Conservation (phyloP, 2,329 filamentous ascomycete genomes). For the Cadophora luteo-olivacea region DNA sequence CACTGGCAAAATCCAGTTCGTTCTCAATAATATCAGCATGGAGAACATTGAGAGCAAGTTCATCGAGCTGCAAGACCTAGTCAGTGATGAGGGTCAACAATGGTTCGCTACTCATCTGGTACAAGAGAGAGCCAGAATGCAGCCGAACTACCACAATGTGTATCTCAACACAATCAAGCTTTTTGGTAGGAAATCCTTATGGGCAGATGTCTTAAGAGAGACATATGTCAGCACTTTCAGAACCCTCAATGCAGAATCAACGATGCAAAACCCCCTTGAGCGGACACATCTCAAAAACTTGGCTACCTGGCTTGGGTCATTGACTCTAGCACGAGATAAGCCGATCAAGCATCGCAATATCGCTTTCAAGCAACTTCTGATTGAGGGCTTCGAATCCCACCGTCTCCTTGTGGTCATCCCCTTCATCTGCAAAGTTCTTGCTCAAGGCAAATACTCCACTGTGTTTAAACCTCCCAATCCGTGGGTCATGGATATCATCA, state of each 20-base stretch:
- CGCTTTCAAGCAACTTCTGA: slow-evolving; percentile 92
- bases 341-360: slow-evolving; percentile 97
- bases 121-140: slow-evolving; percentile 94
- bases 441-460: slow-evolving; percentile 82
- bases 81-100: slow-evolving; percentile 84
- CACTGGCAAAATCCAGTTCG: slow-evolving; percentile 93
- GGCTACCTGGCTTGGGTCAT: slow-evolving; percentile 88
- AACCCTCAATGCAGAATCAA: slow-evolving; percentile 89
- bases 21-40: slow-evolving; percentile 94
- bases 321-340: slow-evolving; percentile 92
- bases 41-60: slow-evolving; percentile 87
- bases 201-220: slow-evolving; percentile 89
- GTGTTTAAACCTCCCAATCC: slow-evolving; percentile 96
- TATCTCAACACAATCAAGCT: slow-evolving; percentile 89
- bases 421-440: slow-evolving; percentile 95
- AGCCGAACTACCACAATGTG: slow-evolving; percentile 93
- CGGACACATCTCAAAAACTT: slow-evolving; percentile 91
- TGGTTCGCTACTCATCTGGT: slow-evolving; percentile 98
- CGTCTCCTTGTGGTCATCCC: slow-evolving; percentile 91
- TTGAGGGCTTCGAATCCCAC: slow-evolving; percentile 93
- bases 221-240: slow-evolving; percentile 87
- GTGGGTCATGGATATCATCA: slow-evolving; percentile 96
- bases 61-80: slow-evolving; percentile 76
- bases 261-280: slow-evolving; percentile 83
- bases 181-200: slow-evolving; percentile 79